These are phyloP conservation scores for Rhizophagus prolifer DNA, from an alignment of 192 early-diverging fungal genomes.

Conservation along the genomic window DNA sequence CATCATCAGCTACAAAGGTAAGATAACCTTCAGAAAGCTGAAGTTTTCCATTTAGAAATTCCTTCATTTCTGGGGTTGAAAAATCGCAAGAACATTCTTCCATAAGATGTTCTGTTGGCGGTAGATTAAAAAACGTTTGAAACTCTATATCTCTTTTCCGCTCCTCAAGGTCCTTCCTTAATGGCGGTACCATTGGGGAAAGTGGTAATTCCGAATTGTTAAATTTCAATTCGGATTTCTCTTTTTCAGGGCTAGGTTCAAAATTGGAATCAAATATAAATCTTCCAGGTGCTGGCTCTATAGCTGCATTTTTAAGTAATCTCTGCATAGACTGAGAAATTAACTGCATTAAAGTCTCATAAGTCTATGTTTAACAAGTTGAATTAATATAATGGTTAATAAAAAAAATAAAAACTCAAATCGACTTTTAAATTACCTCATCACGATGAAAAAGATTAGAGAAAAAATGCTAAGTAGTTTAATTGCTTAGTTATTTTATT, in stretches of 20 bases:
- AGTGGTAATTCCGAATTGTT: conserved; percentile 22
- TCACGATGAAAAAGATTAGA: conserved; percentile 96
- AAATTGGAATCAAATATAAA: conserved; percentile 30
- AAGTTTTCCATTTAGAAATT: conserved; percentile 60
- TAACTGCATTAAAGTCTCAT: conserved; percentile 90
- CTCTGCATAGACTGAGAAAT: conserved; percentile 84
- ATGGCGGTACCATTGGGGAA: conserved; percentile 44
- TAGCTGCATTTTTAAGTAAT: conserved; percentile 78
- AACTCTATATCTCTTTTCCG: conserved; percentile 80
- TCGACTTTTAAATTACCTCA: conserved; percentile 47
- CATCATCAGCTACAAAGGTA: conserved; percentile 71
- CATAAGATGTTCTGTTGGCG: conserved; percentile 70
- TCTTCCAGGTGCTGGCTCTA: conserved; percentile 62
- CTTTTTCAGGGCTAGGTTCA: conserved; percentile 27
- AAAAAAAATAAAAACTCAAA: not conserved
- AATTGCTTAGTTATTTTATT: not conserved
- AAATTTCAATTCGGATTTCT: not conserved
- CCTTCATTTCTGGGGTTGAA: conserved; percentile 50
- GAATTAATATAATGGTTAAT: not conserved
- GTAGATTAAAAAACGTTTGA: conserved; percentile 75
- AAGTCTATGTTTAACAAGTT: conserved; percentile 52
- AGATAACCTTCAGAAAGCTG: conserved; percentile 89
- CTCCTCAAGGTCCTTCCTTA: conserved; percentile 62
- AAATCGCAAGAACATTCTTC: conserved; percentile 63
- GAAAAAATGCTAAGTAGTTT: conserved; percentile 67